Percentiles rank a stretch among this genome's conserved stretches.
Conservation (phyloP, 768 basidiomycete species). For the Mycena pura region DNA sequence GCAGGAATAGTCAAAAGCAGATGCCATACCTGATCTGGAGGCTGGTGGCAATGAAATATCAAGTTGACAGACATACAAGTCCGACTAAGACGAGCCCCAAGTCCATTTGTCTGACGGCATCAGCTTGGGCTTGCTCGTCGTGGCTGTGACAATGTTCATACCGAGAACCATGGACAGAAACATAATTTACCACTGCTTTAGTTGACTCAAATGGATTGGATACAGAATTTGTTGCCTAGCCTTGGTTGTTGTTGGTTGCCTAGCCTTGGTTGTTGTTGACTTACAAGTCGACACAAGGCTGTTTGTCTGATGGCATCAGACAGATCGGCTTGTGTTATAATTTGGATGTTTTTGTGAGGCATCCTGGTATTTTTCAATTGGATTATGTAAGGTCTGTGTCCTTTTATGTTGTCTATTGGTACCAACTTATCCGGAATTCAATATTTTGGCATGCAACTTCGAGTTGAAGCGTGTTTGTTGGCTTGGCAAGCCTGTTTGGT, state of each 20-base stretch:
- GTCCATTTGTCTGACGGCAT: neutral
- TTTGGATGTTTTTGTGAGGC: neutral
- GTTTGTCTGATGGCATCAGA: neutral
- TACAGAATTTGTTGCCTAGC: neutral
- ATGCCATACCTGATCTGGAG: neutral
- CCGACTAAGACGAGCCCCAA: no score
- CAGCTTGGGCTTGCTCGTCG: neutral
- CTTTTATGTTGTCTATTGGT: no score
- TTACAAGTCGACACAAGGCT: neutral
- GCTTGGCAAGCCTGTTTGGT: neutral
- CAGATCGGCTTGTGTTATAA: neutral
- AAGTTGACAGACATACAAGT: neutral
- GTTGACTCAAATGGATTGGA: neutral
- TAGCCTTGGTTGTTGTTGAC: neutral
- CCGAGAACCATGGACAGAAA: neutral
- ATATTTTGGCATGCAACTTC: neutral
- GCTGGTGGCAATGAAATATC: neutral
- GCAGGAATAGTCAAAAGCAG: neutral
- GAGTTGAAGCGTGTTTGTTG: neutral
- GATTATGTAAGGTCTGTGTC: no score
- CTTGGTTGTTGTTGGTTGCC: neutral
- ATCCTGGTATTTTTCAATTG: neutral
- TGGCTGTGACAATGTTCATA: no score
- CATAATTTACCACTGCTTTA: neutral
- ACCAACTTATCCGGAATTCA: no score